A percentile compares a stretch with the other conserved stretches of the same genome.
phyloP scores from a whole-genome alignment of 2,329 filamentous ascomycete genomes.

The Tolypocladium capitatum region DNA sequence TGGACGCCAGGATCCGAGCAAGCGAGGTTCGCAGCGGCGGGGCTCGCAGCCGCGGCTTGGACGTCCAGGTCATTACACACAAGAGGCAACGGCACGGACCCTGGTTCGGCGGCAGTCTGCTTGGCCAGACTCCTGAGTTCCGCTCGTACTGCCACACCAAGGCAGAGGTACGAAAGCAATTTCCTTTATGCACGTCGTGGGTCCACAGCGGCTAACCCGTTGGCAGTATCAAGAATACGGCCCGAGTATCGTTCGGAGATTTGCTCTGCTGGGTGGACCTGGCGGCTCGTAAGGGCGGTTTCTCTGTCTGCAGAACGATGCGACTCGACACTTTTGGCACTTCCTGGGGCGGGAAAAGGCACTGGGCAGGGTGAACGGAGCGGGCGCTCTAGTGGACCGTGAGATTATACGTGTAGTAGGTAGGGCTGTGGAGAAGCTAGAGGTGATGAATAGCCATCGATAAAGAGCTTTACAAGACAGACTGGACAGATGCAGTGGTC shows the following conservation, averaged over 20 bases:
- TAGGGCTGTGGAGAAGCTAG: not conserved
- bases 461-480: not conserved
- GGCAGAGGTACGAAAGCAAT: slow-evolving; percentile 41
- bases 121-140: slow-evolving; percentile 97
- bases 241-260: slow-evolving; percentile 87
- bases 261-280: slow-evolving; percentile 84
- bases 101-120: slow-evolving; percentile 94
- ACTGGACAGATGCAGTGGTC: not conserved
- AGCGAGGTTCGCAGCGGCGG: slow-evolving; percentile 87
- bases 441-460: not conserved
- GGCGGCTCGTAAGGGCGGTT: slow-evolving; percentile 51
- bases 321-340: not conserved
- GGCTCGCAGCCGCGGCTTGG: slow-evolving; percentile 83
- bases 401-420: not conserved
- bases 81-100: slow-evolving; percentile 95
- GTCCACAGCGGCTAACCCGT: slow-evolving; percentile 8
- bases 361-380: not conserved
- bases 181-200: rapidly evolving
- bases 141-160: slow-evolving; percentile 97
- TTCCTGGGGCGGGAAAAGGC: not conserved
- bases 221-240: slow-evolving; percentile 87
- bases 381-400: not conserved
- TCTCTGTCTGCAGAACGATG: not conserved
- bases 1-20: slow-evolving; percentile 82
- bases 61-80: slow-evolving; percentile 94